phyloP scores from a whole-genome alignment of 192 early-diverging fungal species.

The Coemansia sp. region DNA sequence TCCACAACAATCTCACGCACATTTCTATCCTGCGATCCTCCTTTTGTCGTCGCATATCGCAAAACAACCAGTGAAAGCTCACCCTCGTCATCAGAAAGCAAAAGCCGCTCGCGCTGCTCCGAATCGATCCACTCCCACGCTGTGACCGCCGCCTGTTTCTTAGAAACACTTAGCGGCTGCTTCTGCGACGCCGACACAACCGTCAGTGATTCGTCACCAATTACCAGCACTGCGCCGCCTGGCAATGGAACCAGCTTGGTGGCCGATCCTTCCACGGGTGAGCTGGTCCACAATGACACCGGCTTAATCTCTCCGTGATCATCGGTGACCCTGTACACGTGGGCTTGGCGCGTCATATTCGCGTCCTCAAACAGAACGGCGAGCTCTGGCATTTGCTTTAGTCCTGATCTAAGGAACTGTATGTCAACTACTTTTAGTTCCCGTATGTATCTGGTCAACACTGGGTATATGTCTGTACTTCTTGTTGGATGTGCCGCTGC shows the following conservation, averaged over 20 bases:
- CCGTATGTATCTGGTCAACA: constrained; percentile 29
- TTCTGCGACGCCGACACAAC: constrained; percentile 9
- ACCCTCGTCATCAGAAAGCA: constrained; percentile 72
- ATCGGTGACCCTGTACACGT: constrained; percentile 29
- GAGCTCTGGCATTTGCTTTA: constrained; percentile 17
- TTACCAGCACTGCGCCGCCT: constrained; percentile 21
- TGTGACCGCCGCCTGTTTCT: constrained; percentile 47
- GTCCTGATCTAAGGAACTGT: constrained; percentile 21
- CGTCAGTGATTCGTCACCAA: constrained; percentile 34
- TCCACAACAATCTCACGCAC: constrained; percentile 48
- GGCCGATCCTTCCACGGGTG: constrained; percentile 21
- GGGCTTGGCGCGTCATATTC: constrained; percentile 32
- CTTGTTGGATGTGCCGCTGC: constrained; percentile 17
- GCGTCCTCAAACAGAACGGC: constrained; percentile 51
- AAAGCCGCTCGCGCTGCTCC: constrained; percentile 55
- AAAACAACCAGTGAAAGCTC: constrained; percentile 62
- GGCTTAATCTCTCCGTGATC: constrained; percentile 21
- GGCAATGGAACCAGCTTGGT: constrained; percentile 28
- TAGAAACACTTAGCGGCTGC: constrained; percentile 10
- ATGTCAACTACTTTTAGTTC: constrained; percentile 49
- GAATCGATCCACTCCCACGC: constrained; percentile 59
- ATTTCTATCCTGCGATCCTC: constrained; percentile 11
- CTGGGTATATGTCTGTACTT: constrained; percentile 40
- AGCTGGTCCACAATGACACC: constrained; percentile 20
- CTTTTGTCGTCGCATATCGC: constrained; percentile 23